Evolutionary conservation across 176 grass and related monocot species (phyloP).

Genomic region (Paspalum notatum): DNA sequence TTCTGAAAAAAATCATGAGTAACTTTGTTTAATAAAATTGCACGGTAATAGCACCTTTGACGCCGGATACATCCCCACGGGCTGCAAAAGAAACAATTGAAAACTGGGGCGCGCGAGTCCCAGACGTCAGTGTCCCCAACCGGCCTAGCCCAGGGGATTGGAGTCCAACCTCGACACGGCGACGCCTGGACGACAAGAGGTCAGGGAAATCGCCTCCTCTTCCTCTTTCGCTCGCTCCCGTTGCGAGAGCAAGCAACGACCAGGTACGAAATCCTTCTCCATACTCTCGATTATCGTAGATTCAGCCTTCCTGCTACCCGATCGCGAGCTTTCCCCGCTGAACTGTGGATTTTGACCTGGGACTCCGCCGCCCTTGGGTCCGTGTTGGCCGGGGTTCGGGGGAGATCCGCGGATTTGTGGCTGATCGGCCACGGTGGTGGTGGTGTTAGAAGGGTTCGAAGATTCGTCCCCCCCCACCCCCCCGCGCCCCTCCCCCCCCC

Average conservation of each 20-base stretch:
- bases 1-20: too few species aligned
- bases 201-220: slow-evolving; percentile 13
- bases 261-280: slow-evolving; percentile 12
- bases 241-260: neutral
- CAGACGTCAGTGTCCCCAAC: slow-evolving; percentile 7
- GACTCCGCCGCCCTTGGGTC: slow-evolving; percentile 15
- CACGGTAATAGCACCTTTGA: too few species aligned
- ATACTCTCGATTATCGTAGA: neutral
- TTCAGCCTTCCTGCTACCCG: neutral
- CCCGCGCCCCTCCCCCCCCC: too few species aligned
- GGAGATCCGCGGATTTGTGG: slow-evolving; percentile 40
- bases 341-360: slow-evolving; percentile 38
- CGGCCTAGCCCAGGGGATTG: neutral
- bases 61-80: too few species aligned
- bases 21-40: too few species aligned
- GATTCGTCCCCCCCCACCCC: neutral
- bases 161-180: slow-evolving; percentile 30
- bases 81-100: too few species aligned
- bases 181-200: slow-evolving; percentile 20
- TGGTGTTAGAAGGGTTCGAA: neutral
- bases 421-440: neutral
- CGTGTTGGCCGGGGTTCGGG: neutral
- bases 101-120: neutral
- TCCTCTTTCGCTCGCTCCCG: neutral
- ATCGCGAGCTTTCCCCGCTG: neutral